Evolutionary conservation across 768 basidiomycete genomes (phyloP), one percentile per base, ranked within the genome.

Genomic region (Tulasnella sp.): DNA sequence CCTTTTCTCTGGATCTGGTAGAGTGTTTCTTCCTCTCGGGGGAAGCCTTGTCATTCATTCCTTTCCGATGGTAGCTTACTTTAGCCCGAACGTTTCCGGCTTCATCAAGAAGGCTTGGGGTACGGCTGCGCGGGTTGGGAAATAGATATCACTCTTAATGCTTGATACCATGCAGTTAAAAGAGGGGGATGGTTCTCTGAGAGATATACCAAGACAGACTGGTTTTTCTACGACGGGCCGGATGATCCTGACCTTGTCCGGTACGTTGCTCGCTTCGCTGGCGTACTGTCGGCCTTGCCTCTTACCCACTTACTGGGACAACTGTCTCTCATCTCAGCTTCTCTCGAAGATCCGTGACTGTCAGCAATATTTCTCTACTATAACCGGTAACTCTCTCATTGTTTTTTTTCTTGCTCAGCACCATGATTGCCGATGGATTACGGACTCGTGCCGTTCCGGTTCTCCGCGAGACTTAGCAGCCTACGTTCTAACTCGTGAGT

Each of bases 381-480:
- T 5, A 14, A 5, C 40, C n/a, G 54, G 22, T 54, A n/a, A 16
- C 18, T 58, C 14, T 6, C 24, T 40, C 24, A 37, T 40, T 20
- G 20, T 31, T 41, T 22, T 24, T 28, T 20, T 40, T 34, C 46
- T 28, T 20, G 46, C 31, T n/a, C 34, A 77, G 76, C 44, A 40
- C 16, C 58, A 77, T 60, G 76, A 77, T 58, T 77, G 76, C 54
- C 54, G 76, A 1, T 77, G 76, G 76, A 77, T 77, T 37, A 77
- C 37, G 37, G 76, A 46, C 37, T 77, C 46, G 8, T 46, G 40
- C 44, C 76, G 76, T 73, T 37, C 72, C 37, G 72, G 72, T 20
- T 37, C 1, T 34, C 14, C 20, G 16, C 37, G 20, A 73, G 72
- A 73, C 37, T 37, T 73, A 28, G 37, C 34, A 37, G 5, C 31